Percentiles rank a stretch among this genome's conserved stretches.
Conservation (phyloP, 169 alveolate genomes). For the Theileria parva region DNA sequence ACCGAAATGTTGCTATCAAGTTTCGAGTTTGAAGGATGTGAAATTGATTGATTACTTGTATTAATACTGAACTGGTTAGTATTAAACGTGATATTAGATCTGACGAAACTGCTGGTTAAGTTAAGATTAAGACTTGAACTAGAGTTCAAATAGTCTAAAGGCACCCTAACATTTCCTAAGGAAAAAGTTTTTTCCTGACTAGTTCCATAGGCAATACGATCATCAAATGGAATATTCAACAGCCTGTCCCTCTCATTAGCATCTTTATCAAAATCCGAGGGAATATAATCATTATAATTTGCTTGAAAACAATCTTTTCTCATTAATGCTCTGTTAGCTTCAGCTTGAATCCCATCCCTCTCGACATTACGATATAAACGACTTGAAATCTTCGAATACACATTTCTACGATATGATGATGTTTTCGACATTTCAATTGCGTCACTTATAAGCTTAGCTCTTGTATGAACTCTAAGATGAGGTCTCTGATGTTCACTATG, state of each 20-base stretch:
- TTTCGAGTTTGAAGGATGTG: background rate
- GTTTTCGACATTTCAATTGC: slow-evolving; percentile 44
- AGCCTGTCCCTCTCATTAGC: background rate
- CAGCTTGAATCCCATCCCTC: slow-evolving; percentile 51
- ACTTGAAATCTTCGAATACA: background rate
- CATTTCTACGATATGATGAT: slow-evolving; percentile 23
- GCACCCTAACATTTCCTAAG: background rate
- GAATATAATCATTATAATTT: slow-evolving; percentile 55
- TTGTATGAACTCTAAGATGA: background rate
- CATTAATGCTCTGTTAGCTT: slow-evolving; percentile 59
- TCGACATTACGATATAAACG: slow-evolving; percentile 38
- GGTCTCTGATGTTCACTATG: slow-evolving; percentile 6
- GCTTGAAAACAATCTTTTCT: slow-evolving; percentile 62
- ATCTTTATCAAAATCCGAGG: slow-evolving; percentile 13
- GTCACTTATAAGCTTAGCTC: slow-evolving; percentile 32
- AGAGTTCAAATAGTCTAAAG: background rate
- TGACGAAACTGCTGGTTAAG: background rate
- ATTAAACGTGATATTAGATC: background rate
- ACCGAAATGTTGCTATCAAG: background rate
- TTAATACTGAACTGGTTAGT: slow-evolving; percentile 1
- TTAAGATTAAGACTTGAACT: background rate
- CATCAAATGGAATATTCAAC: background rate
- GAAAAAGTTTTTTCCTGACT: background rate
- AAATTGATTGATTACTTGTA: background rate
- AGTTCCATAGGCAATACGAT: background rate